Evolutionary conservation across 495 filamentous ascomycete species (phyloP).

Genomic region (Podospora tetraspora): DNA sequence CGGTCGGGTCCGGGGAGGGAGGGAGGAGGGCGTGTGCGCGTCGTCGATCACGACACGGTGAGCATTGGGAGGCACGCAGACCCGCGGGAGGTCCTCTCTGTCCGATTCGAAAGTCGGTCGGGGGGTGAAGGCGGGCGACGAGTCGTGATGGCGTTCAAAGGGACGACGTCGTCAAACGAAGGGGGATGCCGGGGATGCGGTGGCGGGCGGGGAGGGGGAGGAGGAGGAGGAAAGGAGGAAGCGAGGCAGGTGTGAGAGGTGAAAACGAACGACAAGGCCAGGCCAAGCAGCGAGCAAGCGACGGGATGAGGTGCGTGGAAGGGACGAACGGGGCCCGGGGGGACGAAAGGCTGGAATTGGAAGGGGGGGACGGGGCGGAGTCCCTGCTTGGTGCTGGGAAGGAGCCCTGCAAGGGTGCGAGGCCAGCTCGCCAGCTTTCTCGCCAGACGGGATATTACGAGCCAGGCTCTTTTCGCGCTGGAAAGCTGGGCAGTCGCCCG

Average conservation of each 20-base stretch:
- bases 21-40: conserved; percentile 19
- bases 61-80: conserved; percentile 27
- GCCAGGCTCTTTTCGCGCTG: conserved; percentile 16
- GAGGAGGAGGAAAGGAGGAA: conserved; percentile 18
- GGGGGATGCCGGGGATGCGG: conserved; percentile 23
- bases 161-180: conserved; percentile 30
- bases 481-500: conserved; percentile 1
- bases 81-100: conserved; percentile 20
- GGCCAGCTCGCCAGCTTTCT: conserved; percentile 5
- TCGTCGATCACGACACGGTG: conserved; percentile 31
- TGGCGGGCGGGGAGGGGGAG: conserved; percentile 21
- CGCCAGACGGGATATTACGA: conserved; percentile 28
- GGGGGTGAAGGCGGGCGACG: conserved; percentile 19
- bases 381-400: neutral
- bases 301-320: neutral
- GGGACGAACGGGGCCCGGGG: conserved; percentile 1
- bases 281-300: conserved; percentile 3
- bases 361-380: conserved; percentile 25
- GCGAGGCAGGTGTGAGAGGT: conserved; percentile 15
- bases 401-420: conserved; percentile 29
- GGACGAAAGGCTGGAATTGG: conserved; percentile 22
- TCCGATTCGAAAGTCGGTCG: conserved; percentile 10
- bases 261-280: conserved; percentile 19
- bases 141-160: conserved; percentile 27
- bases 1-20: conserved; percentile 9